Evolutionary conservation across 768 basidiomycete genomes (phyloP), one percentile per base, ranked within the genome.

Genomic region (Phaeolepiota aurea): DNA sequence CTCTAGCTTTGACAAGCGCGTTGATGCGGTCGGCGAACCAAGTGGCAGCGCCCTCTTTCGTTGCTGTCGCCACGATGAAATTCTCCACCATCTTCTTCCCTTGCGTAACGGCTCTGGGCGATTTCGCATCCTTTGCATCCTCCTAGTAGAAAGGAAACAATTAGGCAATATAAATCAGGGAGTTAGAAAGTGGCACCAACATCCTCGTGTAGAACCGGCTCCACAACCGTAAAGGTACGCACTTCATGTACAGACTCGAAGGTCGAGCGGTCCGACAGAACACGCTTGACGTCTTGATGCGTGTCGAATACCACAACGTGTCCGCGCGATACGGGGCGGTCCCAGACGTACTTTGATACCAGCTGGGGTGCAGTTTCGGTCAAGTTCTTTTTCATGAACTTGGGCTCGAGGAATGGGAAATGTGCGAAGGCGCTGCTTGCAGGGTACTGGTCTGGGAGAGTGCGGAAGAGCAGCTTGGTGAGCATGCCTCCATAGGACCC

Each of bases 331-430:
- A 40, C 32, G 1, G 85, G 84, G 15, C 76, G 64, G n/a, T 55
- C 58, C 75, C 83, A 84, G 10, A 55, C 59, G 50, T 88, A 88
- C 47, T 76, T 65, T 2, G 57, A 46, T 31, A 61, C 63, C 5
- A 63, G 40, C 7, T 49, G 39, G 43, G 55, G 37, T 11, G 56
- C 48, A n/a, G 44, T 54, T 36, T 64, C 53, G 33, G 43, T 43
- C 44, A 83, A 51, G 35, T 56, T 52, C 2, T 57, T 46, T 46
- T 69, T 54, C 67, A 79, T 71, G 42, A 47, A 59, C 13, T 53
- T 52, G 21, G 87, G 87, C 3, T 73, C 74, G 51, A 83, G 53
- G 71, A 92, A 83, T 7, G 89, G 87, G 72, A 91, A 91, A 53
- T 83, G 79, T 1, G 77, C 85, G 50, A 87, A 86, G 2, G 70